Conservation (phyloP, 148 eudicot species). For the Arbutus unedo region DNA sequence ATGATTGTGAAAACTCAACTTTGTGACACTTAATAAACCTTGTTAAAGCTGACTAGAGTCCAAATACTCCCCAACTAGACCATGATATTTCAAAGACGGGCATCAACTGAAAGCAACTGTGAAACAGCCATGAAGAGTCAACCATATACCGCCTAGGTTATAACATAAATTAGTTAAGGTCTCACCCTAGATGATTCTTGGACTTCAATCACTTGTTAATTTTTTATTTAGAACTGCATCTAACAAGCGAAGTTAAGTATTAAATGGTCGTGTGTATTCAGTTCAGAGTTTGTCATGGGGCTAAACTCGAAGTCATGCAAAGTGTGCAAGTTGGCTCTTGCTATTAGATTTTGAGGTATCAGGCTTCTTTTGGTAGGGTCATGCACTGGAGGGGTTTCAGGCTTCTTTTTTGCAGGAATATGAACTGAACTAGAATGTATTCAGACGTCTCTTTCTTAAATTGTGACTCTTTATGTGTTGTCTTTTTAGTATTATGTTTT, state of each 20-base stretch:
- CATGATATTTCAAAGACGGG: background rate
- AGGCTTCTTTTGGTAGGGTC: background rate
- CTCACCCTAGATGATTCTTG: background rate
- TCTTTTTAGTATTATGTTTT: background rate
- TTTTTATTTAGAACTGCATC: background rate
- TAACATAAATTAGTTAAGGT: background rate
- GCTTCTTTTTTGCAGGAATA: background rate
- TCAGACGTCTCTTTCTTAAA: background rate
- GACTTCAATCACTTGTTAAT: background rate
- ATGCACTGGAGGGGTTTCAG: background rate
- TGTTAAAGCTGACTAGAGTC: background rate
- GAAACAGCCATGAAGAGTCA: background rate
- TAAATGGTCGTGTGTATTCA: background rate
- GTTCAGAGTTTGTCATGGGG: background rate
- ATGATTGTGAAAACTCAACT: background rate
- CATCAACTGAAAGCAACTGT: background rate
- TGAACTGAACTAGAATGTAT: background rate
- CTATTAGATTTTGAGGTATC: background rate
- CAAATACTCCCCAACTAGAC: background rate
- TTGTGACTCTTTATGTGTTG: background rate
- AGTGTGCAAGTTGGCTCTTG: background rate
- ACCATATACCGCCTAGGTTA: background rate
- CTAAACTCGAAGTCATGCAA: background rate
- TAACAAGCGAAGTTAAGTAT: background rate
- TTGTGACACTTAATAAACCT: background rate